phyloP scores from a whole-genome alignment of 2,329 filamentous ascomycete species.

The Davidsoniella australis region DNA sequence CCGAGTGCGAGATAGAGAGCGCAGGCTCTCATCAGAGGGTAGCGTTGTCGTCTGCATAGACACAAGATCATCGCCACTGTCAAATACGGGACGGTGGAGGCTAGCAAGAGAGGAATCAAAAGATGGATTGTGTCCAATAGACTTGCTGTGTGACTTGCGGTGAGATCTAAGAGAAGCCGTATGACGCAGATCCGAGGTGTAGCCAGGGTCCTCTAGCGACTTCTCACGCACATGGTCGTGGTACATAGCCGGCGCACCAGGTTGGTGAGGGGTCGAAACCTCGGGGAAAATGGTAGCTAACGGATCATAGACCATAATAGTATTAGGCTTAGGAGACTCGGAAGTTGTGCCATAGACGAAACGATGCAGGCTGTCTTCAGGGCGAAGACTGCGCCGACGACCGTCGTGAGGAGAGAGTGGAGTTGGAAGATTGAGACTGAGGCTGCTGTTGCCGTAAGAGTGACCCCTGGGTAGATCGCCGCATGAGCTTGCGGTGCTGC shows the following conservation, averaged over 20 bases:
- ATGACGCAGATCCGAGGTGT: conserved; percentile 7
- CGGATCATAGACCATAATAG: conserved; percentile 22
- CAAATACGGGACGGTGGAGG: conserved; percentile 12
- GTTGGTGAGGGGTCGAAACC: conserved; percentile 7
- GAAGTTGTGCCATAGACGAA: conserved; percentile 12
- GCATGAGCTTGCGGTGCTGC: conserved; percentile 47
- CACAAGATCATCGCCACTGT: conserved; percentile 9
- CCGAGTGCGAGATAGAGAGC: conserved; percentile 8
- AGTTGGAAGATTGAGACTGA: conserved; percentile 25
- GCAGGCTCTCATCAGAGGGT: neutral
- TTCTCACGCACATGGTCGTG: conserved; percentile 11
- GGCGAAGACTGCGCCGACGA: conserved; percentile 35
- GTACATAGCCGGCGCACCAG: conserved; percentile 8
- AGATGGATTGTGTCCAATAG: neutral
- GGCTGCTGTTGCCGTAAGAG: conserved; percentile 1
- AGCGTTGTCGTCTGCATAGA: neutral
- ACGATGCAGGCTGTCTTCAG: conserved; percentile 22
- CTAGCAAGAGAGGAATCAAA: conserved; percentile 1
- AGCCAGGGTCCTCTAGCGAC: conserved; percentile 10
- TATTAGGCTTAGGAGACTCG: conserved; percentile 14
- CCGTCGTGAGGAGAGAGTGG: conserved; percentile 25
- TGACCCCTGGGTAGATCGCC: conserved; percentile 30
- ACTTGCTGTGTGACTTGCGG: conserved; percentile 12
- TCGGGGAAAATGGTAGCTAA: conserved; percentile 23
- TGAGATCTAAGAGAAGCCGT: conserved; percentile 10